Percentiles rank a stretch among this genome's conserved stretches.
Evolutionary conservation across 2,329 filamentous ascomycete species (phyloP).

Genomic region (Pseudocercospora fijiensis): DNA sequence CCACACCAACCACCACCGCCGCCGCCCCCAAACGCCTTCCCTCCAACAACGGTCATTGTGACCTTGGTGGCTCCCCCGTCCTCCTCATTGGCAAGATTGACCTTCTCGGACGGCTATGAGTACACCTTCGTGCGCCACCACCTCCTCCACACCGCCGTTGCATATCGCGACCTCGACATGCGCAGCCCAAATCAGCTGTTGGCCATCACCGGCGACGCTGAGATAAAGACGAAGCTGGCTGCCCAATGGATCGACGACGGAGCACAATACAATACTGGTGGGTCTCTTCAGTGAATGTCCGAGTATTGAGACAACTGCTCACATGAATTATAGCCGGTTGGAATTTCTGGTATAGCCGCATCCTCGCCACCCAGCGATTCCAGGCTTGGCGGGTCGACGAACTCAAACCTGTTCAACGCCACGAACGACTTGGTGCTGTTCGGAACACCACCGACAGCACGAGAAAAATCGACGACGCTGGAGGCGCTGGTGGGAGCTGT

Average conservation of each 20-base stretch:
- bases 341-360: background rate
- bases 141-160: background rate
- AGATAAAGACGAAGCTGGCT: background rate
- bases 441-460: background rate
- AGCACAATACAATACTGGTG: background rate
- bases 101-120: background rate
- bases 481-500: slow-evolving; percentile 14
- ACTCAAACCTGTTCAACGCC: background rate
- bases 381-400: background rate
- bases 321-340: background rate
- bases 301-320: background rate
- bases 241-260: background rate
- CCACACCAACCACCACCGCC: background rate
- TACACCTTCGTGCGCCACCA: background rate
- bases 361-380: background rate
- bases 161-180: background rate
- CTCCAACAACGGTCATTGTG: background rate
- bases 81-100: background rate
- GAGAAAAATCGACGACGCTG: slow-evolving; percentile 5
- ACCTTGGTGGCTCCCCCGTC: background rate
- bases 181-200: background rate
- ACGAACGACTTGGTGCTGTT: background rate
- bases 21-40: background rate
- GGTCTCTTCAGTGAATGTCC: background rate
- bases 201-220: background rate